These are phyloP conservation scores for Monocercomonoides exilis DNA, from an alignment of 78 protist genomes.

Conservation along the genomic window DNA sequence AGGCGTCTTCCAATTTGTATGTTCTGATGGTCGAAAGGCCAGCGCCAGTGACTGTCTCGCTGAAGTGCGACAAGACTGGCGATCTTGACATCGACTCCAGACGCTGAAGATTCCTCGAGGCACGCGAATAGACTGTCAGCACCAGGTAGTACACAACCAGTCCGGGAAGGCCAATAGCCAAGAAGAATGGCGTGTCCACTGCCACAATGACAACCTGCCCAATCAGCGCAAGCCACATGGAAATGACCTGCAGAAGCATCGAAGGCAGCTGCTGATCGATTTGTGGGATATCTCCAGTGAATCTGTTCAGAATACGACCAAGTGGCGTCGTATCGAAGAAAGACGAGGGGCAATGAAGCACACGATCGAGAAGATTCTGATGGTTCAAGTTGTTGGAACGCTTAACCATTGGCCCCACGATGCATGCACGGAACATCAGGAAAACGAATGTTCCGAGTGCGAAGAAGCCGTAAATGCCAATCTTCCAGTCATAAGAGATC, in stretches of 20 bases:
- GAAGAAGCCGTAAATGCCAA: no score
- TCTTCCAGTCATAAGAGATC: no score
- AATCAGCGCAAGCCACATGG: neutral
- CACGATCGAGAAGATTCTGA: neutral
- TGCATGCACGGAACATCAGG: no score
- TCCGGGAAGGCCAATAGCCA: no score
- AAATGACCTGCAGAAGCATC: neutral
- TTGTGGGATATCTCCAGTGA: neutral
- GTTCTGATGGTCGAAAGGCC: conserved; percentile 17
- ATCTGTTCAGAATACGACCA: conserved; percentile 25
- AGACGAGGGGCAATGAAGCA: neutral
- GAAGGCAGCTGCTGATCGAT: neutral
- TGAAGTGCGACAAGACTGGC: neutral
- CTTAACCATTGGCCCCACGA: no score
- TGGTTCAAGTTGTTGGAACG: neutral
- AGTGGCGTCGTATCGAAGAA: conserved; percentile 2
- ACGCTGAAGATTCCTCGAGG: neutral
- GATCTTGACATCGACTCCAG: neutral
- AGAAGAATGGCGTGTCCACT: neutral
- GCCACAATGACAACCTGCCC: neutral
- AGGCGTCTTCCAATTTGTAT: neutral
- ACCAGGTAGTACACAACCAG: neutral
- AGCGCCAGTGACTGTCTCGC: conserved; percentile 3
- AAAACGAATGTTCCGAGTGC: no score
- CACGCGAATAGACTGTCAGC: neutral